These are phyloP conservation scores for Neurospora africana DNA, from an alignment of 495 filamentous ascomycete species.

Conservation along the genomic window DNA sequence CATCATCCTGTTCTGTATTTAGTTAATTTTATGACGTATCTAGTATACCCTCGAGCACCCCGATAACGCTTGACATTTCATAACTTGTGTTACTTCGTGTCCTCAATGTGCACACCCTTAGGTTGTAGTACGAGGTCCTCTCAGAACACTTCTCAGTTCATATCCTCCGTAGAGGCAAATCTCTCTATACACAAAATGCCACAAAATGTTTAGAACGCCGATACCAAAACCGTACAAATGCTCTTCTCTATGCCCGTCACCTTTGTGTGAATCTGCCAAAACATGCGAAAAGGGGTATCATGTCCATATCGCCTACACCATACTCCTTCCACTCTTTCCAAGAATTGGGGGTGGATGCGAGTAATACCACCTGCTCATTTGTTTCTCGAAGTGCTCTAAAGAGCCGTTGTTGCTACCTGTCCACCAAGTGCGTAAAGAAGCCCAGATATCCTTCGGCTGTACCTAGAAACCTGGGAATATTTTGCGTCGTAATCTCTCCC, in stretches of 20 bases:
- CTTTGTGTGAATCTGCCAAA: not conserved
- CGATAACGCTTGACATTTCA: not conserved
- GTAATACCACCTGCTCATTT: not conserved
- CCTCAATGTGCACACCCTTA: not conserved
- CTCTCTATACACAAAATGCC: not conserved
- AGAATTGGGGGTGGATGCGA: not conserved
- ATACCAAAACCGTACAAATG: not conserved
- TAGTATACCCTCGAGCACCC: not conserved
- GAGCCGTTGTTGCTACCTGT: not conserved
- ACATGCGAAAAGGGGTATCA: not conserved
- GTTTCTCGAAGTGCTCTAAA: not conserved
- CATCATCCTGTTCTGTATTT: not conserved
- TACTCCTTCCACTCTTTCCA: not conserved
- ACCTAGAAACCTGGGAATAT: constrained; percentile 19
- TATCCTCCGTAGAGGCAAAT: not conserved
- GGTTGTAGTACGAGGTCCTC: not conserved
- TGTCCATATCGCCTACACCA: not conserved
- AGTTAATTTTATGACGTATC: not conserved
- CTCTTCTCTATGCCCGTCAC: not conserved
- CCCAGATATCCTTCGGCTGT: not conserved
- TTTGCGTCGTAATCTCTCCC: constrained; percentile 12
- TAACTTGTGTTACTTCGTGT: not conserved
- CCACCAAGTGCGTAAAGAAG: not conserved
- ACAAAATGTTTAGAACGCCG: not conserved
- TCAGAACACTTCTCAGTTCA: not conserved